phyloP scores from a whole-genome alignment of 148 eudicot species.

The Rheum nobile region DNA sequence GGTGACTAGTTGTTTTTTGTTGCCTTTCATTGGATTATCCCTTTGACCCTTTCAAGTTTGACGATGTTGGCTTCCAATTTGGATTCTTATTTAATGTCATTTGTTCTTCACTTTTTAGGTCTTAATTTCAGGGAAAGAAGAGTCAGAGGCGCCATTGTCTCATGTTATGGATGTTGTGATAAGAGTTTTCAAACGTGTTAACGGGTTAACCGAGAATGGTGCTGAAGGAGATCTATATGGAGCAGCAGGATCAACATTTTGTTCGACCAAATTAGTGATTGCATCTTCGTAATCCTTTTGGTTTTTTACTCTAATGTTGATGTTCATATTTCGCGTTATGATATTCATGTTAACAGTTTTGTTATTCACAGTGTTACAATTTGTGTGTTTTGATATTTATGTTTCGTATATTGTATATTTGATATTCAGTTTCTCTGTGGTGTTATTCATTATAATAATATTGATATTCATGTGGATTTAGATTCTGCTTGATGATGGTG shows the following conservation, averaged over 20 bases:
- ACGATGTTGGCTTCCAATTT: background rate
- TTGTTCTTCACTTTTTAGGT: slow-evolving; percentile 19
- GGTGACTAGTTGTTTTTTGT: background rate
- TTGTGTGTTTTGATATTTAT: too few relatives aligned
- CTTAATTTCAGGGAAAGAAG: slow-evolving; percentile 41
- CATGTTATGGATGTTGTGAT: slow-evolving; percentile 38
- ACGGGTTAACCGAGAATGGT: slow-evolving; percentile 23
- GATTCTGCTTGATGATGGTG: too few relatives aligned
- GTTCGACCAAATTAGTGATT: slow-evolving; percentile 27
- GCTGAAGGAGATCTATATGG: slow-evolving; percentile 8
- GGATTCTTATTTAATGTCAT: background rate
- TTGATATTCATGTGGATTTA: too few relatives aligned
- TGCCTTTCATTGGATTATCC: background rate
- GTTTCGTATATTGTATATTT: too few relatives aligned
- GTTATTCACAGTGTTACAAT: too few relatives aligned
- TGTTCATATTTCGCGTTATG: too few relatives aligned
- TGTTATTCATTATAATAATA: too few relatives aligned
- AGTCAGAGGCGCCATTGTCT: slow-evolving; percentile 25
- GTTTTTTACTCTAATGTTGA: too few relatives aligned
- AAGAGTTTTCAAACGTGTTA: slow-evolving; percentile 29
- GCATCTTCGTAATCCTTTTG: slow-evolving; percentile 26
- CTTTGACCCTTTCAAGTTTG: too few relatives aligned
- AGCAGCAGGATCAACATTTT: slow-evolving; percentile 26
- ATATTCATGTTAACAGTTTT: too few relatives aligned
- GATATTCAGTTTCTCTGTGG: too few relatives aligned